Base-by-base conservation (phyloP, 108 stramenopile species). In the Skeletonema menzelii region DNA sequence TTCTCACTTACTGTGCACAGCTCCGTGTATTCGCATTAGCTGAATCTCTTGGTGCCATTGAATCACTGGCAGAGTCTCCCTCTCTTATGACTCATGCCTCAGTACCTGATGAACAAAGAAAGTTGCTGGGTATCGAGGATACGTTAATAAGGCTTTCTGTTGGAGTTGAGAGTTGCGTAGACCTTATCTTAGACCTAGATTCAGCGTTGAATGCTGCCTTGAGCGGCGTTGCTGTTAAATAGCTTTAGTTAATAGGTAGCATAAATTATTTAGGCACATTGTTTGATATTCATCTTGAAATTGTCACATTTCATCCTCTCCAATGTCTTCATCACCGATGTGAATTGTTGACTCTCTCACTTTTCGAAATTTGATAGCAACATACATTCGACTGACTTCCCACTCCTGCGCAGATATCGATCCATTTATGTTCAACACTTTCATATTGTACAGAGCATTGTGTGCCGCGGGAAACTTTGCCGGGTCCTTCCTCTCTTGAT, bases 351-450 rank as follows among this genome's bases (percentile, higher is more conserved):
- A 86, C 47, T 95, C 91, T 37, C 91, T 79, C 8, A 95, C 92
- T 74, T 97, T 97, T 12, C 86, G 85, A 80, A 95, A 97, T 67
- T 88, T 92, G 7, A 95, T 63, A 10, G 96, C 95, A 24, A 85
- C 75, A 66, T 96, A 97, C 82, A 95, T 75, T 13, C 93, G 65
- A 67, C 85, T 89, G 3, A 96, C 84, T 13, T 92, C 91, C 93
- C 93, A 96, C 84, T 96, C 93, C 44, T 91, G 89, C 10, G 70
- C 73, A 31, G 86, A 87, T 30, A 96, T 87, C 0, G 90, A 81
- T 11, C 96, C 96, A 58, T 84, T 66, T 8, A 79, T 55, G 57
- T 93, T 93, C 59, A 91, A 69, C 7, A 95, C 96, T 53, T 91
- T 92, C 96, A 96, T 96, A 65, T 86, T 92, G 70, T 92, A 90